Percentiles rank a stretch among this genome's conserved stretches.
Evolutionary conservation across 2,329 filamentous ascomycete species (phyloP).

Genomic region (Alternaria sp.): DNA sequence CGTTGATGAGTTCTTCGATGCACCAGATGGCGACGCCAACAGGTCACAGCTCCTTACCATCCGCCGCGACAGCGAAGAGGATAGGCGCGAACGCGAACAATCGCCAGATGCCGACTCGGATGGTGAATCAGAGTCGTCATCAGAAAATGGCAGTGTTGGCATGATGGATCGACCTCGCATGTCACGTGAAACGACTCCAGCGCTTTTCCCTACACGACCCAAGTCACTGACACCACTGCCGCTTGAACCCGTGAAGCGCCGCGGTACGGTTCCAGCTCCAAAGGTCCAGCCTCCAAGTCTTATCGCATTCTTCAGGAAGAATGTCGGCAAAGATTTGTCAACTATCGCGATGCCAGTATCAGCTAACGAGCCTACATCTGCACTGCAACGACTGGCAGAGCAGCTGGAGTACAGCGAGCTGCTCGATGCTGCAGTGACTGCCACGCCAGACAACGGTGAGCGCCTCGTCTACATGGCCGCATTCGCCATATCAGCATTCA

Average conservation of each 20-base stretch:
- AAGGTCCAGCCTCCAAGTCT: constrained; percentile 85
- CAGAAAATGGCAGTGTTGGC: constrained; percentile 61
- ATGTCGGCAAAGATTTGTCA: constrained; percentile 96
- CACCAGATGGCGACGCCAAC: constrained; percentile 64
- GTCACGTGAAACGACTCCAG: constrained; percentile 48
- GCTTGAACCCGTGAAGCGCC: constrained; percentile 71
- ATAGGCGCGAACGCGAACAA: constrained; percentile 48
- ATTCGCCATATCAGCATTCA: constrained; percentile 89
- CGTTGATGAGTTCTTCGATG: constrained; percentile 93
- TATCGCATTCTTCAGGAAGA: constrained; percentile 94
- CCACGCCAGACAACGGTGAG: constrained; percentile 67
- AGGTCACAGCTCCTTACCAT: constrained; percentile 77
- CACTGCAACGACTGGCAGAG: constrained; percentile 88
- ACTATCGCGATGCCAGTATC: constrained; percentile 98
- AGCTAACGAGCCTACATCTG: constrained; percentile 88
- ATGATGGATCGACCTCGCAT: constrained; percentile 49
- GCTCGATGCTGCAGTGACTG: constrained; percentile 70
- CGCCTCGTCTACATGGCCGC: constrained; percentile 85
- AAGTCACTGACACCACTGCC: constrained; percentile 82
- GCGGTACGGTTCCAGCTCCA: constrained; percentile 74
- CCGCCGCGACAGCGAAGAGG: constrained; percentile 69
- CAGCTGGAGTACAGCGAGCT: constrained; percentile 89
- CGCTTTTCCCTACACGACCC: constrained; percentile 76
- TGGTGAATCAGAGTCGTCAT: constrained; percentile 69
- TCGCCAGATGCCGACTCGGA: constrained; percentile 53